A percentile compares a stretch with the other conserved stretches of the same genome.
phyloP scores from a whole-genome alignment of 2,329 filamentous ascomycete genomes.

The Chrysoporthe cubensis region DNA sequence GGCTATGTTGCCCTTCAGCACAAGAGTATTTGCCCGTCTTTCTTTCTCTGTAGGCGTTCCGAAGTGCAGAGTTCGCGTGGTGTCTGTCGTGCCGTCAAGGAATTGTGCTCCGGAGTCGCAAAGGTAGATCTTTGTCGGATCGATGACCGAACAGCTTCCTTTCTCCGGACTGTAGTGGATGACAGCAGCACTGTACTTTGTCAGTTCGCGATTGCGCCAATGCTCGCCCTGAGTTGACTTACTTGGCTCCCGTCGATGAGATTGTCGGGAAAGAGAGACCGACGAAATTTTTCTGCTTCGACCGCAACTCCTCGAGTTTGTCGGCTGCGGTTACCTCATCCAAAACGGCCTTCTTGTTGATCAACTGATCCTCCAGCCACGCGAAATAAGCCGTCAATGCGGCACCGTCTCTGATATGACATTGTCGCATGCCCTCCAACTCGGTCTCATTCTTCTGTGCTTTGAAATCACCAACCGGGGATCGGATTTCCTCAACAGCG shows the following conservation, averaged over 20 bases:
- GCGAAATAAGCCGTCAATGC: slow-evolving; percentile 92
- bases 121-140: slow-evolving; percentile 85
- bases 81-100: slow-evolving; percentile 93
- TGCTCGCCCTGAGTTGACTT: slow-evolving; percentile 36
- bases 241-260: slow-evolving; percentile 84
- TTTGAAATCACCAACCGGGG: slow-evolving; percentile 87
- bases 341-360: slow-evolving; percentile 71
- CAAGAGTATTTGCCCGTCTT: slow-evolving; percentile 87
- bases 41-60: slow-evolving; percentile 82
- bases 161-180: slow-evolving; percentile 94
- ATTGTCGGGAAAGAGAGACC: slow-evolving; percentile 96
- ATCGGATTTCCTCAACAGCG: slow-evolving; percentile 83
- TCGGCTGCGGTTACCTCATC: slow-evolving; percentile 93
- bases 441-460: slow-evolving; percentile 92
- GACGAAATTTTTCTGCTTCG: slow-evolving; percentile 73
- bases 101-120: slow-evolving; percentile 99
- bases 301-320: slow-evolving; percentile 79
- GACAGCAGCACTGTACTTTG: slow-evolving; percentile 75
- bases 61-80: slow-evolving; percentile 91
- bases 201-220: slow-evolving; percentile 1
- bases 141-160: slow-evolving; percentile 79
- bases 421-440: slow-evolving; percentile 88
- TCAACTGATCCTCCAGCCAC: slow-evolving; percentile 90
- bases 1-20: slow-evolving; percentile 91
- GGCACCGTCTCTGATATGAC: slow-evolving; percentile 91